These are phyloP conservation scores for Curvularia verruculosa DNA, from an alignment of 2,329 filamentous ascomycete species.

Conservation along the genomic window DNA sequence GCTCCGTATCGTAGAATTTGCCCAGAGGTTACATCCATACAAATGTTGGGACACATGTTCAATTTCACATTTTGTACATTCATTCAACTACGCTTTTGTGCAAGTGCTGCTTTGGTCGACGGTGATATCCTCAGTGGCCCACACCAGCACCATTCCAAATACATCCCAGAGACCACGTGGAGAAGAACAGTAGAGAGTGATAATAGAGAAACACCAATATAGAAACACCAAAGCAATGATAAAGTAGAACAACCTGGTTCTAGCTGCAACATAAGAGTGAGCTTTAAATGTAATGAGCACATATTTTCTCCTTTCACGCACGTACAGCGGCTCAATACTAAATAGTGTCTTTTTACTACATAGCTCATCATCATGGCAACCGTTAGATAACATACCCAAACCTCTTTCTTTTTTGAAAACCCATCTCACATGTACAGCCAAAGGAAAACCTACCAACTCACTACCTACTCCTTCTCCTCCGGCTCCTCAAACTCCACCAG, in stretches of 20 bases:
- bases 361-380: not conserved
- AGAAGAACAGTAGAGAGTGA: not conserved
- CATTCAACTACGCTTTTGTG: no score
- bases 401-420: not conserved
- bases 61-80: no score
- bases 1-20: no score
- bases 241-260: not conserved
- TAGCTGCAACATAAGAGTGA: not conserved
- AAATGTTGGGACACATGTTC: no score
- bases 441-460: not conserved
- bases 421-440: not conserved
- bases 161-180: not conserved
- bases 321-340: not conserved
- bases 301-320: not conserved
- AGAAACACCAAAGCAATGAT: not conserved
- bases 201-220: not conserved
- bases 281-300: not conserved
- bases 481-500: conserved; percentile 39
- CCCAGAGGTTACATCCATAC: no score
- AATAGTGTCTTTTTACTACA: not conserved
- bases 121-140: not conserved
- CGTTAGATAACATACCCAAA: not conserved
- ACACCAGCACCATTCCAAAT: not conserved
- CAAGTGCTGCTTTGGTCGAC: not conserved
- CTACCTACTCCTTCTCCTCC: conserved; percentile 9